A percentile compares a stretch with the other conserved stretches of the same genome.
Conservation (phyloP, 2,329 filamentous ascomycete species). For the Claviceps maximensis region DNA sequence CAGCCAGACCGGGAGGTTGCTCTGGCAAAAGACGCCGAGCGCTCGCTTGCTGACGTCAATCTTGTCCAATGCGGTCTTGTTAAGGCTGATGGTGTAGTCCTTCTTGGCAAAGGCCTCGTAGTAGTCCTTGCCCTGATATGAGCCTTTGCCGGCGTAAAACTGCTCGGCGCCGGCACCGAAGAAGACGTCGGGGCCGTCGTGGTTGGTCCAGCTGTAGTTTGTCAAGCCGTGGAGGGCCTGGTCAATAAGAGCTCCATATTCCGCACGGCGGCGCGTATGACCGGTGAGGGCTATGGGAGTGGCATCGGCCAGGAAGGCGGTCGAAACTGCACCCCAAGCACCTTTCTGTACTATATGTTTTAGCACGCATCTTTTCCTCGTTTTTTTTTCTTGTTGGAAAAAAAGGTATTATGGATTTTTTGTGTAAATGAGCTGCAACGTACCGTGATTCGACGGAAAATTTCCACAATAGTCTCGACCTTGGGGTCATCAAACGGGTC, state of each 20-base stretch:
- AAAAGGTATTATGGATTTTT: too few relatives aligned
- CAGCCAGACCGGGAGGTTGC: slow-evolving; percentile 71
- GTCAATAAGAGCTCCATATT: slow-evolving; percentile 62
- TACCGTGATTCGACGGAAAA: slow-evolving; percentile 57
- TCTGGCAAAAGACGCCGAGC: slow-evolving; percentile 64
- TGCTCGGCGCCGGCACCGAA: slow-evolving; percentile 76
- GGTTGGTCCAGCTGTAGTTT: slow-evolving; percentile 72
- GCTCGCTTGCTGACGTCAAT: slow-evolving; percentile 47
- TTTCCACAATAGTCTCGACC: slow-evolving; percentile 69
- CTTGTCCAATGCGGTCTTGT: slow-evolving; percentile 56
- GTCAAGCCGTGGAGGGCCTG: slow-evolving; percentile 61
- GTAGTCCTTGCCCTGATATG: slow-evolving; percentile 62
- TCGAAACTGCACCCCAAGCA: slow-evolving; percentile 56
- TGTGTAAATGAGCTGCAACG: slow-evolving; percentile 18
- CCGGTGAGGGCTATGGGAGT: slow-evolving; percentile 64
- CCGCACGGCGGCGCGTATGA: slow-evolving; percentile 56
- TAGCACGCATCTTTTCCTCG: neutral
- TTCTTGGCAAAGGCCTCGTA: slow-evolving; percentile 62
- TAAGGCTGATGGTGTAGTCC: slow-evolving; percentile 58
- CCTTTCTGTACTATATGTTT: slow-evolving; percentile 24
- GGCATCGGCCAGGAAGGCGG: slow-evolving; percentile 70
- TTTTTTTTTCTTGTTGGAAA: neutral
- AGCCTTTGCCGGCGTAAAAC: slow-evolving; percentile 52
- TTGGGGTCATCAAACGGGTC: slow-evolving; percentile 72
- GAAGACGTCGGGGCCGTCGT: slow-evolving; percentile 63